Evolutionary conservation across 2,329 filamentous ascomycete genomes (phyloP).

Genomic region (Fusarium nodosum): DNA sequence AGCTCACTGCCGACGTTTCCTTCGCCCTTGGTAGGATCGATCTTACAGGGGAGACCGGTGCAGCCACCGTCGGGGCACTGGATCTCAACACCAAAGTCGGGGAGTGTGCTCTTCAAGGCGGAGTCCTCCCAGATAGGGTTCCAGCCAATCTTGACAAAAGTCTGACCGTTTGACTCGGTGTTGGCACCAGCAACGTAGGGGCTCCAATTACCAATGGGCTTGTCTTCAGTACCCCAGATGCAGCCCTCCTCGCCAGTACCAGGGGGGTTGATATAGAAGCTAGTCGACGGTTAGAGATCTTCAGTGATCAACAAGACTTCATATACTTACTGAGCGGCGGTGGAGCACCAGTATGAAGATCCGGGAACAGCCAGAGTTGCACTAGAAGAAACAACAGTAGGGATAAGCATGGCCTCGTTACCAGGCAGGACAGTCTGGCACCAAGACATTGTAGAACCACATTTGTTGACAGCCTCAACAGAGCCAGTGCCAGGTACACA

Average conservation of each 20-base stretch:
- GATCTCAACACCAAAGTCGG: slow-evolving; percentile 77
- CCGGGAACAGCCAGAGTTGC: slow-evolving; percentile 78
- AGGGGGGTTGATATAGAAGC: slow-evolving; percentile 83
- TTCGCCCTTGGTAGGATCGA: slow-evolving; percentile 71
- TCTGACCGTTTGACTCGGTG: slow-evolving; percentile 72
- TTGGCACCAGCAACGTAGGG: slow-evolving; percentile 84
- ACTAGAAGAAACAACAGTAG: slow-evolving; percentile 72
- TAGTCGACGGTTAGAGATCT: slow-evolving; percentile 56
- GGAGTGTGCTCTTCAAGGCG: slow-evolving; percentile 67
- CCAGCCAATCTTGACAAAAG: slow-evolving; percentile 81
- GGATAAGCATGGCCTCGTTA: slow-evolving; percentile 86
- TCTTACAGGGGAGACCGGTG: slow-evolving; percentile 80
- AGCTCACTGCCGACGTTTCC: slow-evolving; percentile 71
- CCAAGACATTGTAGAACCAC: slow-evolving; percentile 73
- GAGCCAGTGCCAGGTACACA: slow-evolving; percentile 77
- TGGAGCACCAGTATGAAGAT: slow-evolving; percentile 76
- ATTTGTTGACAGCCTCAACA: slow-evolving; percentile 76
- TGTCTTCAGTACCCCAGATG: slow-evolving; percentile 75
- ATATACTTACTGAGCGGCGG: slow-evolving; percentile 76
- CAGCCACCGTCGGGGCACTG: slow-evolving; percentile 76
- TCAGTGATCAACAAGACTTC: slow-evolving; percentile 37
- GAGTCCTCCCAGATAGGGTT: slow-evolving; percentile 79
- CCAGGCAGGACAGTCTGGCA: slow-evolving; percentile 85
- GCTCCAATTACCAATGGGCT: slow-evolving; percentile 80
- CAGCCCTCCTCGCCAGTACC: slow-evolving; percentile 75